These are phyloP conservation scores for Juglanconis juglandina DNA, from an alignment of 2,329 filamentous ascomycete species.

Conservation along the genomic window DNA sequence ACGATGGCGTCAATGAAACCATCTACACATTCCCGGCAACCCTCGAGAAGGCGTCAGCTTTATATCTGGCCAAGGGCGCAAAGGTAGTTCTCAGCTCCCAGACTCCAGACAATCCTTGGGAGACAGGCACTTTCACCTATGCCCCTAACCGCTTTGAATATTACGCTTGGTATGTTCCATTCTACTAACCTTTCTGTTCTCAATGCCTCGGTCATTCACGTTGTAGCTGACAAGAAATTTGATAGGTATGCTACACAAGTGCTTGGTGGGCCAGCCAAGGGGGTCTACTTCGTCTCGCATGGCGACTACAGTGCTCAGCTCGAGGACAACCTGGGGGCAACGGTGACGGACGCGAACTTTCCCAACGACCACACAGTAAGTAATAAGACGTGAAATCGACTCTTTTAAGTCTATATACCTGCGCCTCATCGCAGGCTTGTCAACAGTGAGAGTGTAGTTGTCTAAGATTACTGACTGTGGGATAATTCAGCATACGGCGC, in stretches of 20 bases:
- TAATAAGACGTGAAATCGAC: not conserved
- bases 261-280: constrained; percentile 32
- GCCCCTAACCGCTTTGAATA: constrained; percentile 51
- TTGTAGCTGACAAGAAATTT: constrained; percentile 11
- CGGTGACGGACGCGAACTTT: constrained; percentile 50
- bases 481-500: not conserved
- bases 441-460: not conserved
- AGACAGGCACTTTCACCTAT: constrained; percentile 50
- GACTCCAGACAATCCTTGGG: constrained; percentile 58
- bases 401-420: no score
- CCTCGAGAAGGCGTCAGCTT: constrained; percentile 52
- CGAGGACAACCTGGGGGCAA: constrained; percentile 47
- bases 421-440: not conserved
- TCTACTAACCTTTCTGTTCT: not conserved
- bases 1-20: constrained; percentile 48
- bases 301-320: constrained; percentile 54
- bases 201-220: no score
- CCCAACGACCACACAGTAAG: constrained; percentile 56
- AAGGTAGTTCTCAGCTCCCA: constrained; percentile 56
- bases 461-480: not conserved
- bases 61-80: constrained; percentile 54
- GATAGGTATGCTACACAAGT: constrained; percentile 33
- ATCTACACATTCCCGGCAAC: constrained; percentile 62
- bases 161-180: constrained; percentile 41
- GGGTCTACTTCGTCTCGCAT: constrained; percentile 58